Percentiles rank a stretch among this genome's conserved stretches.
These are phyloP conservation scores for Cupressus sempervirens DNA, from an alignment of 75 land plant species.

Conservation along the genomic window DNA sequence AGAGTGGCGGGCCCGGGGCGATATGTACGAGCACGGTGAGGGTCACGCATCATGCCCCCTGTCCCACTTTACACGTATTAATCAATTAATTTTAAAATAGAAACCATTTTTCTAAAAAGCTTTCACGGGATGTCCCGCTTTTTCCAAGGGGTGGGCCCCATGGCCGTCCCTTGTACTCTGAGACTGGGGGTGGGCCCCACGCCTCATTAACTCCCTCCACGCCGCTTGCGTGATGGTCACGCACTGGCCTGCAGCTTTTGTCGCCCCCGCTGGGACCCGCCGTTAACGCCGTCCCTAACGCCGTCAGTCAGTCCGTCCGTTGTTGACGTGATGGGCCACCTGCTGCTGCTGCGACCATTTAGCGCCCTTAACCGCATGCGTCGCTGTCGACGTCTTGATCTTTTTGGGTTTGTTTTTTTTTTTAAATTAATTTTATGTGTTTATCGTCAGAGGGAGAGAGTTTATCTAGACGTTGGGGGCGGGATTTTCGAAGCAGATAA, in stretches of 20 bases:
- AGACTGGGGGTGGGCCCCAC: neutral
- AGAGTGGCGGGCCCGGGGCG: too few species aligned
- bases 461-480: too few species aligned
- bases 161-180: too few species aligned
- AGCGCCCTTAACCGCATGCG: neutral
- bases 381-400: neutral
- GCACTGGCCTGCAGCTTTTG: neutral
- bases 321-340: neutral
- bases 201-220: neutral
- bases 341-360: neutral
- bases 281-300: neutral
- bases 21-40: neutral
- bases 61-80: neutral
- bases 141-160: neutral
- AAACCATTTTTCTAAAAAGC: neutral
- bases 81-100: too few species aligned
- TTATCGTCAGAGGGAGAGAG: too few species aligned
- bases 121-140: neutral
- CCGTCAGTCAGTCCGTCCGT: neutral
- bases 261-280: neutral
- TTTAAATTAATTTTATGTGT: too few species aligned
- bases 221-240: slow-evolving; percentile 6
- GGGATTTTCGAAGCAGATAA: too few species aligned
- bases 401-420: too few species aligned
- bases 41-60: neutral